phyloP scores from a whole-genome alignment of 2,329 filamentous ascomycete species.

The Neoarthrinium moseri region DNA sequence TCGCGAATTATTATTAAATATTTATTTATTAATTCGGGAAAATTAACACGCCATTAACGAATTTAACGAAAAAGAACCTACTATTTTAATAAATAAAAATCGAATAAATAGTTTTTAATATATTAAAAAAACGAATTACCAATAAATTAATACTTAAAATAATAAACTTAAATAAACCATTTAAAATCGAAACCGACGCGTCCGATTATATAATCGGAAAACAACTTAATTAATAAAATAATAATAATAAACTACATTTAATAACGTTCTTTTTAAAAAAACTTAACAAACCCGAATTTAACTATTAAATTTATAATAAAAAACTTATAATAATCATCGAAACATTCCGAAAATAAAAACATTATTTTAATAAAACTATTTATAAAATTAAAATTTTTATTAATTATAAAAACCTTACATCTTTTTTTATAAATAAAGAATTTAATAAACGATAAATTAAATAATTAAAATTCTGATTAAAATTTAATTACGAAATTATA shows the following conservation, averaged over 20 bases:
- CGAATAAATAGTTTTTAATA: background rate
- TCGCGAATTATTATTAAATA: slow-evolving; percentile 8
- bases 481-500: too few relatives aligned
- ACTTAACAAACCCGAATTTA: slow-evolving; percentile 18
- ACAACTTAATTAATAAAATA: slow-evolving; percentile 9
- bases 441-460: slow-evolving; percentile 9
- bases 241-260: slow-evolving; percentile 7
- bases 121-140: background rate
- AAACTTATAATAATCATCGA: slow-evolving; percentile 22
- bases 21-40: slow-evolving; percentile 4
- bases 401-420: slow-evolving; percentile 20
- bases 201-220: background rate
- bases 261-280: slow-evolving; percentile 17
- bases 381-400: slow-evolving; percentile 18
- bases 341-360: slow-evolving; percentile 21
- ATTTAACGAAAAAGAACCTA: background rate
- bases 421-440: slow-evolving; percentile 8
- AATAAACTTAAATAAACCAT: slow-evolving; percentile 8
- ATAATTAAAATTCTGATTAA: slow-evolving; percentile 12
- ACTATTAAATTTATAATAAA: slow-evolving; percentile 22
- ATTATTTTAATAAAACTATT: slow-evolving; percentile 16
- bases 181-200: slow-evolving; percentile 5
- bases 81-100: background rate
- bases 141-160: slow-evolving; percentile 12
- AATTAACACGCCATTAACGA: background rate